phyloP scores from a whole-genome alignment of 345 rosid genomes.

The Passiflora organensis region DNA sequence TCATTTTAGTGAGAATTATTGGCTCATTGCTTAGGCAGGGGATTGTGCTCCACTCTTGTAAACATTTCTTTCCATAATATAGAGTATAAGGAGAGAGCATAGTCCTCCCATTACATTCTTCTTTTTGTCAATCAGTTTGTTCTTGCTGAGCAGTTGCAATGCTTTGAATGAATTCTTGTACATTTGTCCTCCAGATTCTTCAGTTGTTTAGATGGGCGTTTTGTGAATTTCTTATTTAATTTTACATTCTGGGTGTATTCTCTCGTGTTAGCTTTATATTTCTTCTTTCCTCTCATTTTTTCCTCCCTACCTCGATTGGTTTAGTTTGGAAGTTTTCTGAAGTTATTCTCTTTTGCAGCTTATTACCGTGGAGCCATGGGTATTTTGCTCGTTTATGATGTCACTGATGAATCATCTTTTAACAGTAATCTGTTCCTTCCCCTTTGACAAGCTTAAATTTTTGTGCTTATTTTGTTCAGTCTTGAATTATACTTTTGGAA shows the following conservation, averaged over 20 bases:
- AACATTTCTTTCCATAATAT: too few species aligned
- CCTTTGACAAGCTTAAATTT: background rate
- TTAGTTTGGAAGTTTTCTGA: slow-evolving; percentile 3
- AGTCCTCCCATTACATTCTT: too few species aligned
- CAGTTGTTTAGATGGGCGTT: too few species aligned
- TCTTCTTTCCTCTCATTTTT: background rate
- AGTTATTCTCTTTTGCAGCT: slow-evolving; percentile 11
- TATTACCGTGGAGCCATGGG: slow-evolving; percentile 26
- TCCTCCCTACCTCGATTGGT: background rate
- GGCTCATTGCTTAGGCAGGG: too few species aligned
- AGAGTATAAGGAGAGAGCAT: too few species aligned
- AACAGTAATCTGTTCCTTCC: slow-evolving; percentile 14
- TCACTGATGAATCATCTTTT: slow-evolving; percentile 27
- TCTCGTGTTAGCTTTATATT: background rate
- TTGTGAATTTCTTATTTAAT: background rate
- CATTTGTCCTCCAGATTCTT: too few species aligned
- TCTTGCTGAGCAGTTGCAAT: too few species aligned
- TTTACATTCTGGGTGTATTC: background rate
- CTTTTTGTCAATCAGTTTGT: too few species aligned
- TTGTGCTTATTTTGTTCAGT: background rate
- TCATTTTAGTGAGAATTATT: too few species aligned
- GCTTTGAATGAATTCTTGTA: too few species aligned
- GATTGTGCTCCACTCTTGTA: too few species aligned
- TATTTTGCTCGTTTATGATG: slow-evolving; percentile 25
- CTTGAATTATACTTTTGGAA: background rate